These are phyloP conservation scores for Myxozyma nipponensis DNA, from an alignment of 805 yeast species.

Conservation along the genomic window DNA sequence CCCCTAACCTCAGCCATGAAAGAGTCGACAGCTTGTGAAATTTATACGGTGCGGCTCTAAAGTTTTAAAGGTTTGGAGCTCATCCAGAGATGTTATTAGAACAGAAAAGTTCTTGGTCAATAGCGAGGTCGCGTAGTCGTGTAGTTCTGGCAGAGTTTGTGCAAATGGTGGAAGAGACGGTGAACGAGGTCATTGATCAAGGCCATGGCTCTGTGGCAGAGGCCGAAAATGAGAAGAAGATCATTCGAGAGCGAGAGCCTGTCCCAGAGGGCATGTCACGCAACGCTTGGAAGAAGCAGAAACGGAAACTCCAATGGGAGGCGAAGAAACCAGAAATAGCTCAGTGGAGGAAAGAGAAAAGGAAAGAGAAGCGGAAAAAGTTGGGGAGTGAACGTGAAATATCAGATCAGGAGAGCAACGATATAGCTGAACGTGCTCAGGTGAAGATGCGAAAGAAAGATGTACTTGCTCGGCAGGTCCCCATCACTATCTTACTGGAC, in stretches of 20 bases:
- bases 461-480: constrained; percentile 25
- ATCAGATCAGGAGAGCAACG: constrained; percentile 7
- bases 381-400: constrained; percentile 30
- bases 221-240: too few relatives aligned
- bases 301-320: constrained; percentile 55
- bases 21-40: too few relatives aligned
- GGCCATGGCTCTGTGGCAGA: too few relatives aligned
- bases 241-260: constrained; percentile 23
- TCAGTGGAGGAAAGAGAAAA: constrained; percentile 50
- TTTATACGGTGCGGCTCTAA: background rate
- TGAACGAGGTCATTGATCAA: too few relatives aligned
- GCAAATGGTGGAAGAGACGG: too few relatives aligned
- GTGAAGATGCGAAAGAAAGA: constrained; percentile 37
- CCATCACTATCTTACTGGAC: constrained; percentile 57
- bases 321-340: constrained; percentile 52
- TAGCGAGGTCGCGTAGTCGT: too few relatives aligned
- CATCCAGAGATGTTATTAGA: too few relatives aligned
- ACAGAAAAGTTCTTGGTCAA: too few relatives aligned
- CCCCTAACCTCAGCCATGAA: too few relatives aligned
- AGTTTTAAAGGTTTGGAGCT: background rate
- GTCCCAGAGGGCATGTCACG: constrained; percentile 86
- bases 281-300: constrained; percentile 73
- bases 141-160: too few relatives aligned
- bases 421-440: background rate
- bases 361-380: constrained; percentile 39